Conservation (phyloP, 2,329 filamentous ascomycete species). For the Nemania serpens region DNA sequence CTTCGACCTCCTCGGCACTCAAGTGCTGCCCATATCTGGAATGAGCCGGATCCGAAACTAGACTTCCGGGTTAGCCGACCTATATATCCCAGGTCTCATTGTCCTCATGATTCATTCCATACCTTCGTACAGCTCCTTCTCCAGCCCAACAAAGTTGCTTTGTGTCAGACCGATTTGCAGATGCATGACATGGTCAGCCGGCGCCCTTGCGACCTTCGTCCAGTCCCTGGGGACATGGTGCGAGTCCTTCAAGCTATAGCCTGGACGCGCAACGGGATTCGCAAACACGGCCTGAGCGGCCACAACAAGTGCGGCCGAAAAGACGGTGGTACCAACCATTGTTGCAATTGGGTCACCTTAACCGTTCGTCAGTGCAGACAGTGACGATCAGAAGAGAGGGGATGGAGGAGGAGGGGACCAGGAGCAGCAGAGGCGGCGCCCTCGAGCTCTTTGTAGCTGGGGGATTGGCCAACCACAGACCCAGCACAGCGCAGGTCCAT, state of each 20-base stretch:
- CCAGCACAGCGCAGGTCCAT: not conserved
- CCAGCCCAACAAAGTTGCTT: slow-evolving; percentile 57
- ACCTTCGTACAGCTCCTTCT: slow-evolving; percentile 54
- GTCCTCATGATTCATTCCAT: slow-evolving; percentile 8
- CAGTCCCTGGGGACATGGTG: slow-evolving; percentile 58
- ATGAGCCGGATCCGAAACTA: slow-evolving; percentile 58
- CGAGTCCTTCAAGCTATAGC: slow-evolving; percentile 56
- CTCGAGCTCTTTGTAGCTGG: slow-evolving; percentile 18
- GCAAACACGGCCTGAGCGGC: slow-evolving; percentile 34
- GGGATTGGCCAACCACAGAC: not conserved
- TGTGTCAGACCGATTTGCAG: slow-evolving; percentile 65
- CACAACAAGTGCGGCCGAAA: slow-evolving; percentile 35
- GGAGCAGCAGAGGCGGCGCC: not conserved
- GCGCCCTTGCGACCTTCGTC: slow-evolving; percentile 52
- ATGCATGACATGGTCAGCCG: slow-evolving; percentile 53
- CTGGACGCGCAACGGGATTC: slow-evolving; percentile 34
- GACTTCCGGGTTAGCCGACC: slow-evolving; percentile 5
- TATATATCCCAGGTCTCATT: not conserved
- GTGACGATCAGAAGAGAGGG: slow-evolving; percentile 14
- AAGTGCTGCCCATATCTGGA: slow-evolving; percentile 60
- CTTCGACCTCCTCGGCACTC: slow-evolving; percentile 54
- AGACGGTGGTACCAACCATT: slow-evolving; percentile 36
- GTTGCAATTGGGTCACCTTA: slow-evolving; percentile 20
- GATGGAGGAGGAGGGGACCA: not conserved
- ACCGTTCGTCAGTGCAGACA: slow-evolving; percentile 11